Conservation (phyloP, 208 protist species). For the Acanthamoeba lenticulata region DNA sequence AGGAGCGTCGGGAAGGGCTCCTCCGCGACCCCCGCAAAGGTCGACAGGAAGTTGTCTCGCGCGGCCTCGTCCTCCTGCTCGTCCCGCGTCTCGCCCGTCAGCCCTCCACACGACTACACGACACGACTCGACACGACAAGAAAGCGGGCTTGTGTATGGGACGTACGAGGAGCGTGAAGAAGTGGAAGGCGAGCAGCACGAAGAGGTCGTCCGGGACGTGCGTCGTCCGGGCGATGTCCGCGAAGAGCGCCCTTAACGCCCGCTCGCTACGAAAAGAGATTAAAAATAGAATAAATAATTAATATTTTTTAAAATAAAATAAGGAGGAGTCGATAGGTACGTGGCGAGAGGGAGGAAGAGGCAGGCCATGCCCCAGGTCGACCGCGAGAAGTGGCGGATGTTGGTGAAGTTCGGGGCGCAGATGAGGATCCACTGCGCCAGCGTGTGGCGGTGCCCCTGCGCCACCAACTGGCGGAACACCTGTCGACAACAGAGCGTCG, state of each 20-base stretch:
- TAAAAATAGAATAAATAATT: background rate
- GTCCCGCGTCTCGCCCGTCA: background rate
- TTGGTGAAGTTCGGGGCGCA: constrained; percentile 1
- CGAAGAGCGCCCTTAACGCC: background rate
- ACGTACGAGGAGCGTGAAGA: constrained; percentile 12
- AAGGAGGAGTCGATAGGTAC: background rate
- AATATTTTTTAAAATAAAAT: too few species aligned
- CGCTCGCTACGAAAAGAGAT: background rate
- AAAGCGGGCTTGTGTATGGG: background rate
- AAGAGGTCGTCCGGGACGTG: background rate
- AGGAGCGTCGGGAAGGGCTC: constrained; percentile 18
- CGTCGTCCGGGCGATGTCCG: background rate
- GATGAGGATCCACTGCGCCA: constrained; percentile 32
- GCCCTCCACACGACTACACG: background rate
- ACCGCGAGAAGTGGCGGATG: background rate
- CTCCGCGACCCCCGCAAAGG: background rate
- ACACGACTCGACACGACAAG: background rate
- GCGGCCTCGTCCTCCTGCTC: background rate
- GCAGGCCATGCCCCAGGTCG: constrained; percentile 24
- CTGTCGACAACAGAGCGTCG: too few species aligned
- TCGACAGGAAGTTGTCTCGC: background rate
- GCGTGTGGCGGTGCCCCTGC: background rate
- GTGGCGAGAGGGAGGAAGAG: constrained; percentile 40
- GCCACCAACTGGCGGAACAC: background rate
- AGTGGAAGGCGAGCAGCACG: constrained; percentile 28